phyloP scores from a whole-genome alignment of 2,329 filamentous ascomycete genomes.

The Phaeomoniella chlamydospora region DNA sequence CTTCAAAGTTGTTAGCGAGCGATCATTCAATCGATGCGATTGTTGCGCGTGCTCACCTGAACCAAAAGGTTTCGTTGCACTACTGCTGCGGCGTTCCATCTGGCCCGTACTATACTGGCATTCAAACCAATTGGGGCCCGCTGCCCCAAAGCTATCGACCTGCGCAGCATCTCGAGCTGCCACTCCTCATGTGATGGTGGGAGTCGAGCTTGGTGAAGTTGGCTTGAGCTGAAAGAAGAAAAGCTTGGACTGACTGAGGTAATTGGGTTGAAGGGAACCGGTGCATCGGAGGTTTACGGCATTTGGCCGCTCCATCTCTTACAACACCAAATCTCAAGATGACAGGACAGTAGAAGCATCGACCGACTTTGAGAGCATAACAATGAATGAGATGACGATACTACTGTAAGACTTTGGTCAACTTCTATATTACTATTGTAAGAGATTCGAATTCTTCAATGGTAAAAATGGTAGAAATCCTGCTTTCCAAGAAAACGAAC shows the following conservation, averaged over 20 bases:
- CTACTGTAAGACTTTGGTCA: no score
- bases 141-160: conserved; percentile 33
- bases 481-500: no score
- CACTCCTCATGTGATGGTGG: background rate
- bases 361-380: no score
- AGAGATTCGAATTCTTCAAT: no score
- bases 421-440: no score
- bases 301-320: no score
- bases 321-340: no score
- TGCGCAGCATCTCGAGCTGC: conserved; percentile 41
- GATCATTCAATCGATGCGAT: conserved; percentile 16
- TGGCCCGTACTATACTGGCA: conserved; percentile 20
- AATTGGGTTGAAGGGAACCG: conserved; percentile 1
- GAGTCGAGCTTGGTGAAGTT: background rate
- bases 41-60: conserved; percentile 19
- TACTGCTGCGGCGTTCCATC: conserved; percentile 27
- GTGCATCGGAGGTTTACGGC: no score
- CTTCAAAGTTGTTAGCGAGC: conserved; percentile 17
- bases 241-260: background rate
- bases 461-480: no score
- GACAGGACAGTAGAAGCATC: no score
- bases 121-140: conserved; percentile 22
- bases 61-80: conserved; percentile 22
- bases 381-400: no score
- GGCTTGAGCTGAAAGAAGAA: background rate